phyloP scores from a whole-genome alignment of 1,139 yeast genomes.

The Yamadazyma kanchanaburiensis region DNA sequence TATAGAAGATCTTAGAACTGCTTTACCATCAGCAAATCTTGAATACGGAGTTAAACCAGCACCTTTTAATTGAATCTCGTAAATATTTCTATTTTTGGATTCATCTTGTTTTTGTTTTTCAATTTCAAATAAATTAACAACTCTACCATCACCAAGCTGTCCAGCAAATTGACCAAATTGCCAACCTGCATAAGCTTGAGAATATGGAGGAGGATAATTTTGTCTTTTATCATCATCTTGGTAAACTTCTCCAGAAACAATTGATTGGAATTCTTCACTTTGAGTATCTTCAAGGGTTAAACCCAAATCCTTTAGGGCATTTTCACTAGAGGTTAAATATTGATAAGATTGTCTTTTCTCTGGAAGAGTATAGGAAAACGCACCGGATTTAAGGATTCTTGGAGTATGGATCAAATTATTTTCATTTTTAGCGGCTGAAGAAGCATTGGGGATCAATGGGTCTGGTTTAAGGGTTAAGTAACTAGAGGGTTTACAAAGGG shows the following conservation, averaged over 20 bases:
- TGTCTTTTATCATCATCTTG: conserved; percentile 23
- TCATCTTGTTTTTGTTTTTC: conserved; percentile 25
- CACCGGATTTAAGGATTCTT: conserved; percentile 60
- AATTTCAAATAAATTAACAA: conserved; percentile 73
- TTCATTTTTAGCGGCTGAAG: conserved; percentile 43
- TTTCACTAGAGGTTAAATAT: conserved; percentile 56
- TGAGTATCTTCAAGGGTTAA: conserved; percentile 38
- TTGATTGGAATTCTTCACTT: conserved; percentile 44
- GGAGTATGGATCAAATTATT: conserved; percentile 45
- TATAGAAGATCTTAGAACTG: conserved; percentile 81
- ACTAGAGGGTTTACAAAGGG: conserved; percentile 40
- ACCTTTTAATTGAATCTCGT: conserved; percentile 84
- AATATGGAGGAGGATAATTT: conserved; percentile 63
- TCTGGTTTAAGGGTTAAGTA: conserved; percentile 63
- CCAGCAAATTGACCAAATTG: conserved; percentile 98
- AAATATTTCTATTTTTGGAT: conserved; percentile 26
- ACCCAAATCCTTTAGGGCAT: conserved; percentile 62
- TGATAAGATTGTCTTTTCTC: conserved; percentile 53
- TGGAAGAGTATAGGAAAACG: conserved; percentile 70
- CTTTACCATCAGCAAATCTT: conserved; percentile 95
- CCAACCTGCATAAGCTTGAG: conserved; percentile 93
- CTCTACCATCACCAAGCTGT: conserved; percentile 95
- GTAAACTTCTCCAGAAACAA: conserved; percentile 62
- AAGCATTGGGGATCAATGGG: conserved; percentile 48
- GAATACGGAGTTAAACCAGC: conserved; percentile 90